phyloP scores from a whole-genome alignment of 2,329 filamentous ascomycete species.

The Cryphonectria parasitica region DNA sequence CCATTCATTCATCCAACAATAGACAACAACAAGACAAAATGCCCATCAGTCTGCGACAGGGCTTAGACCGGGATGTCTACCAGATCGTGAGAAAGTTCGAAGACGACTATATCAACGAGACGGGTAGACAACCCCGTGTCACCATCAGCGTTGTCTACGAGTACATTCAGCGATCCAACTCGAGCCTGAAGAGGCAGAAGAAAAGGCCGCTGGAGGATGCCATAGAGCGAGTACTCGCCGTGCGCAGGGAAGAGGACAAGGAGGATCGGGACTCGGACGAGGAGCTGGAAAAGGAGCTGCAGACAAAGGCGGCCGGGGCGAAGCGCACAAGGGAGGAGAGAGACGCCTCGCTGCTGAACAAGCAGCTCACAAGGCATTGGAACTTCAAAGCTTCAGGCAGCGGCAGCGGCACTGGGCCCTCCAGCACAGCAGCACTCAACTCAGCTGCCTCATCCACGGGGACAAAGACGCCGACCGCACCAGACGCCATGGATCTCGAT shows the following conservation, averaged over 20 bases:
- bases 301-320: conserved; percentile 34
- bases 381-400: conserved; percentile 33
- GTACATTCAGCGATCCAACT: conserved; percentile 83
- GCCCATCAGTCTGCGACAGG: conserved; percentile 49
- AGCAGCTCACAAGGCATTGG: conserved; percentile 48
- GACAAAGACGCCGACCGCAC: conserved; percentile 31
- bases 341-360: conserved; percentile 43
- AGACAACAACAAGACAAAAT: conserved; percentile 10
- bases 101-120: conserved; percentile 52
- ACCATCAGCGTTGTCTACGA: conserved; percentile 72
- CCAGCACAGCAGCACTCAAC: conserved; percentile 21
- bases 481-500: conserved; percentile 34
- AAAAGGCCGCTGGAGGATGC: conserved; percentile 83
- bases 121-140: conserved; percentile 41
- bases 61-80: conserved; percentile 74
- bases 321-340: conserved; percentile 30
- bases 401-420: conserved; percentile 5
- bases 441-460: conserved; percentile 23
- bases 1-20: neutral
- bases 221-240: conserved; percentile 78
- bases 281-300: conserved; percentile 42
- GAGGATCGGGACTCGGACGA: conserved; percentile 57
- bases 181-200: conserved; percentile 79
- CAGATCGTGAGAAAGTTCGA: conserved; percentile 78
- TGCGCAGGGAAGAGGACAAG: conserved; percentile 67